These are phyloP conservation scores for Kwoniella sp. DNA, from an alignment of 768 basidiomycete species.

Conservation along the genomic window DNA sequence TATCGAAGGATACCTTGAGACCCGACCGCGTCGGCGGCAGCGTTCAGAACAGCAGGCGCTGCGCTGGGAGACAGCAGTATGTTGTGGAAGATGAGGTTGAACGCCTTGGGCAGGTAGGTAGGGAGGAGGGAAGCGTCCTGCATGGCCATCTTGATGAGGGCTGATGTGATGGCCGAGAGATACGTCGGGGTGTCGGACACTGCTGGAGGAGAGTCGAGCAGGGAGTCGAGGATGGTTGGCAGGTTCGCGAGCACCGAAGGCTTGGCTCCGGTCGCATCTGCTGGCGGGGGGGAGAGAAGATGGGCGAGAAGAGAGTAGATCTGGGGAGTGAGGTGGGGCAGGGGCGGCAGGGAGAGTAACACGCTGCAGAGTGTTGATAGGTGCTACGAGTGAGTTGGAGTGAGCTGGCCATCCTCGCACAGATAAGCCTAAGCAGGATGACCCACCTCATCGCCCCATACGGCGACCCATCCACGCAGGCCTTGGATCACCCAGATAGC, in stretches of 20 bases:
- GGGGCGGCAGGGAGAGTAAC: conserved; percentile 75
- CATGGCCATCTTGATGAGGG: conserved; percentile 45
- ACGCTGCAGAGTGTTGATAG: conserved; percentile 65
- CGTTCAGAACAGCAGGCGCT: conserved; percentile 29
- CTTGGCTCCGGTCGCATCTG: conserved; percentile 21
- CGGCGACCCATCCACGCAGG: conserved; percentile 58
- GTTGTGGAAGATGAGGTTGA: conserved; percentile 44
- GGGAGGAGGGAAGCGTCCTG: conserved; percentile 37
- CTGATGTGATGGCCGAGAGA: conserved; percentile 42
- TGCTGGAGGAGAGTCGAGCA: conserved; percentile 45
- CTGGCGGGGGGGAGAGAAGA: conserved; percentile 57
- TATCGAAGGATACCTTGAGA: conserved; percentile 56
- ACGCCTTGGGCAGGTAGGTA: conserved; percentile 43
- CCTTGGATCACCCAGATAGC: conserved; percentile 56
- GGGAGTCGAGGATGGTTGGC: conserved; percentile 47
- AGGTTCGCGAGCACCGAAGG: conserved; percentile 43
- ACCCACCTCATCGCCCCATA: conserved; percentile 63
- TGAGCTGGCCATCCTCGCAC: neutral
- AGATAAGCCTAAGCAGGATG: neutral
- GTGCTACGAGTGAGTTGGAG: conserved; percentile 54
- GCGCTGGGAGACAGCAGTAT: conserved; percentile 37
- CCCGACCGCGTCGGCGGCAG: conserved; percentile 43
- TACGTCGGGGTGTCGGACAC: conserved; percentile 45
- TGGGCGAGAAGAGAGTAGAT: conserved; percentile 81
- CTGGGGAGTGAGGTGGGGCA: conserved; percentile 82